phyloP scores from a whole-genome alignment of 1,139 yeast species.

The Candida sp. region DNA sequence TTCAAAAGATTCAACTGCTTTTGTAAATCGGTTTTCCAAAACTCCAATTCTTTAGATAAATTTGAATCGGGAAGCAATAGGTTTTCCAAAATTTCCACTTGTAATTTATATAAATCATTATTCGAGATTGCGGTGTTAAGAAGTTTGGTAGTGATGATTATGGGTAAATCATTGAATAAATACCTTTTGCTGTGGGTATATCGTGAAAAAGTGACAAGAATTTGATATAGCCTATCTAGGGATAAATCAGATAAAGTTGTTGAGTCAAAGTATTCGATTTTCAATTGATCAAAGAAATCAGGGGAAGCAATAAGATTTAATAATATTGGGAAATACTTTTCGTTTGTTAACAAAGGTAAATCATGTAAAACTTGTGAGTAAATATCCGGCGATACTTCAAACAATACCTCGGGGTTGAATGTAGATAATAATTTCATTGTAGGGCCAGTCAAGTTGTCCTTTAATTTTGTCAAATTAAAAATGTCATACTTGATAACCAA shows the following conservation, averaged over 20 bases:
- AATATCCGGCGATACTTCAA: slow-evolving; percentile 10
- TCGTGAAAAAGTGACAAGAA: slow-evolving; percentile 21
- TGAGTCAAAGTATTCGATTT: slow-evolving; percentile 13
- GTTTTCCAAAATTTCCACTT: slow-evolving; percentile 21
- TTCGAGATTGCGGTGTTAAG: slow-evolving; percentile 15
- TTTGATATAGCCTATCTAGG: slow-evolving; percentile 19
- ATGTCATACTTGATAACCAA: slow-evolving; percentile 10
- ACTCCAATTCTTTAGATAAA: slow-evolving; percentile 12
- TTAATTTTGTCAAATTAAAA: slow-evolving; percentile 19
- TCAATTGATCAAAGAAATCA: slow-evolving; percentile 16
- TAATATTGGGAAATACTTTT: slow-evolving; percentile 25
- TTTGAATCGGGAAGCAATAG: slow-evolving; percentile 17
- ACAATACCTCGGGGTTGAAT: slow-evolving; percentile 19
- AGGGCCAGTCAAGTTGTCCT: slow-evolving; percentile 10
- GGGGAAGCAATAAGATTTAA: slow-evolving; percentile 22
- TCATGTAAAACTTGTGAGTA: slow-evolving; percentile 14
- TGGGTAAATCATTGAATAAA: slow-evolving; percentile 26
- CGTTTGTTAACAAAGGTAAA: slow-evolving; percentile 16
- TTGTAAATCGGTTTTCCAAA: slow-evolving; percentile 25
- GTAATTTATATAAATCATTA: slow-evolving; percentile 25
- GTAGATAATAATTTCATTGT: slow-evolving; percentile 21
- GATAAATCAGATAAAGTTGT: slow-evolving; percentile 19
- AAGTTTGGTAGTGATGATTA: slow-evolving; percentile 18
- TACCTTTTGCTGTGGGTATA: slow-evolving; percentile 20
- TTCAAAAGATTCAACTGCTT: slow-evolving; percentile 23